Evolutionary conservation across 2,329 filamentous ascomycete genomes (phyloP).

Genomic region (Nothophaeocryptopus gaeumannii): DNA sequence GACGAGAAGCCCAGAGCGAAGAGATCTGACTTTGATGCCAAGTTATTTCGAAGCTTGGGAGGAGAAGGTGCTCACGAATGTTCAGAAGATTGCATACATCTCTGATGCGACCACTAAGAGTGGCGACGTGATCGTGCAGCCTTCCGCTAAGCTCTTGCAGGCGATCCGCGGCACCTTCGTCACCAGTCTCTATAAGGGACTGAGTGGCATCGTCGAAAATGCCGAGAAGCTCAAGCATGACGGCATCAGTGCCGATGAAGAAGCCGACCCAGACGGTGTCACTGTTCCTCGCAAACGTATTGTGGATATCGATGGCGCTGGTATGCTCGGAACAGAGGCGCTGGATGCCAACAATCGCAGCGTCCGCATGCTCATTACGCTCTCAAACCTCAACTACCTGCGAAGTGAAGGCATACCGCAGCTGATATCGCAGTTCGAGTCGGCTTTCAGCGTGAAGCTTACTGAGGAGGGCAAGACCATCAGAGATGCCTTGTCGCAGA

Average conservation of each 20-base stretch:
- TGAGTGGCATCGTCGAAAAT: conserved; percentile 96
- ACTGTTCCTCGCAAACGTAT: conserved; percentile 31
- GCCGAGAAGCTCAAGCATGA: conserved; percentile 71
- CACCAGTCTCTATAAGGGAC: conserved; percentile 85
- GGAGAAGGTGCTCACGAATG: conserved; percentile 72
- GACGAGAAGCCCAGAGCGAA: conserved; percentile 76
- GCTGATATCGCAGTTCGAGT: conserved; percentile 90
- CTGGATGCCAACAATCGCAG: conserved; percentile 52
- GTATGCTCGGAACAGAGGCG: conserved; percentile 44
- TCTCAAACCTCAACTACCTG: conserved; percentile 85
- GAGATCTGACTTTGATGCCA: conserved; percentile 89
- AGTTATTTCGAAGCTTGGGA: conserved; percentile 82
- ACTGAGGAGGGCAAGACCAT: conserved; percentile 93
- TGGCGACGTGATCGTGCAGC: conserved; percentile 77
- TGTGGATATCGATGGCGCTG: conserved; percentile 30
- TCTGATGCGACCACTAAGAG: conserved; percentile 63
- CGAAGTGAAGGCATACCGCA: conserved; percentile 78
- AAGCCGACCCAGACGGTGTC: conserved; percentile 52
- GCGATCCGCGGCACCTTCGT: conserved; percentile 92
- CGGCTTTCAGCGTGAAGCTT: conserved; percentile 87
- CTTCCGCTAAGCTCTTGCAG: conserved; percentile 80
- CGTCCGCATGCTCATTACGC: conserved; percentile 83
- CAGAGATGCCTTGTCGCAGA: conserved; percentile 83
- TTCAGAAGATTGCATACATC: conserved; percentile 95
- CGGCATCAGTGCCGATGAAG: conserved; percentile 49